Base-by-base conservation (phyloP, 495 filamentous ascomycete species). In the Penicillium flavigenum region DNA sequence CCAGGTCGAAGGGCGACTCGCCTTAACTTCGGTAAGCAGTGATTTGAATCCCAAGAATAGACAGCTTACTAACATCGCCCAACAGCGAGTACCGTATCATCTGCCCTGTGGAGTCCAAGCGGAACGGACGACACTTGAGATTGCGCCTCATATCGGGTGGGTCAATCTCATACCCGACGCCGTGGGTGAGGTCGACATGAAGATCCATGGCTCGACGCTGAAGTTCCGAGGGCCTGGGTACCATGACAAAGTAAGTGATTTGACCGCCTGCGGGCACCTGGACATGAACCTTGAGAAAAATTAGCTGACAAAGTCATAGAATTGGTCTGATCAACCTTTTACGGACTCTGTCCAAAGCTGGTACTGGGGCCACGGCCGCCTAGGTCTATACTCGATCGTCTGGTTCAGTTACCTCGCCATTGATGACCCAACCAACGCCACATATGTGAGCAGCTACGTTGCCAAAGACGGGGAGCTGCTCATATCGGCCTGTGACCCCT, bases 321-420 rank as follows among this genome's bases (percentile, higher is more conserved):
- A 74, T 39, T 76, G 73, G 72, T 65, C 68, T 1, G 59, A 69
- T 51, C 47, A 47, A 47, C 57, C 63, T 1, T 64, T 69, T 22
- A 31, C 42, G 4, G 58, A 62, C 24, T 60, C 61, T 1, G 59
- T 69, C 16, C 49, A 54, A 17, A 69, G 57, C 44, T 72, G 70
- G 67, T 76, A 72, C 61, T 78, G 76, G 70, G 74, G 75, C 27
- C 77, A 77, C 43, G 75, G 68, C 14, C 68, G 63, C 11, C 34
- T 76, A 2, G 76, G 71, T 0, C 48, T 62, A 5, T 76, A 75
- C 60, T 74, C 74, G 5, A 55, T 76, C 17, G 66, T 77, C 16
- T 78, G 75, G 76, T 75, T 74, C 54, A 67, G 68, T 54, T 65
- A 58, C 5, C 53, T 70, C n/a, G 61, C 51, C 5, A 27, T 54